Evolutionary conservation across 768 basidiomycete species (phyloP).

Genomic region (Porpolomopsis calyptriformis): DNA sequence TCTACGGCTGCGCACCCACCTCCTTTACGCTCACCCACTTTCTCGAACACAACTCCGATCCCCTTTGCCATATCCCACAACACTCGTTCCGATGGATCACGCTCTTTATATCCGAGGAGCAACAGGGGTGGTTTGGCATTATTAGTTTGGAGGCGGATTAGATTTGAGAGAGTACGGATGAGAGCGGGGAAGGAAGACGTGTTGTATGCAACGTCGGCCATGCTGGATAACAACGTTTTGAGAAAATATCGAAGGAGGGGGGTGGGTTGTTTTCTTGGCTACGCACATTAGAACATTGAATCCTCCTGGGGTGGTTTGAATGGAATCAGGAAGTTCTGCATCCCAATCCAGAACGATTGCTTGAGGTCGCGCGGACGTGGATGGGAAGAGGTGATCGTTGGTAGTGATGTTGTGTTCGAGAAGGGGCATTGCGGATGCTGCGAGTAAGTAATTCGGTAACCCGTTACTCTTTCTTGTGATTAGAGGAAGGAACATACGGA

Average conservation of each 20-base stretch:
- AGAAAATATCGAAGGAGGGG: background rate
- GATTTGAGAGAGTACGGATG: constrained; percentile 48
- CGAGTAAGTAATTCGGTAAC: background rate
- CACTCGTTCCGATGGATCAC: constrained; percentile 63
- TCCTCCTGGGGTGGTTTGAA: constrained; percentile 23
- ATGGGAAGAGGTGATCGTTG: constrained; percentile 29
- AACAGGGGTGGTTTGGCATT: constrained; percentile 30
- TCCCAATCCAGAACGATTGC: constrained; percentile 62
- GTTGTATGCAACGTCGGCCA: constrained; percentile 93
- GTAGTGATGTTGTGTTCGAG: constrained; percentile 57
- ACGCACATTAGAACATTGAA: constrained; percentile 67
- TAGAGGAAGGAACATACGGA: constrained; percentile 38
- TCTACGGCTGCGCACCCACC: constrained; percentile 57
- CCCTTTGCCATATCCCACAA: constrained; percentile 55
- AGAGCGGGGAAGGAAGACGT: constrained; percentile 74
- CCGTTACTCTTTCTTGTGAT: no score
- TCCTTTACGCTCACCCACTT: constrained; percentile 45
- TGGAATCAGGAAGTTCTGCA: constrained; percentile 36
- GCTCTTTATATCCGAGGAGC: constrained; percentile 78
- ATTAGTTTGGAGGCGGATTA: constrained; percentile 25
- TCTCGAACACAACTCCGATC: constrained; percentile 45
- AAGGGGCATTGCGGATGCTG: constrained; percentile 75
- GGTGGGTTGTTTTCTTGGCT: background rate
- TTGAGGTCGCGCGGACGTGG: constrained; percentile 21
- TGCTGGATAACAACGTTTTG: constrained; percentile 35